Evolutionary conservation across 257 asterid species (phyloP), one percentile per base, ranked within the genome.

Genomic region (Penstemon eatonii): DNA sequence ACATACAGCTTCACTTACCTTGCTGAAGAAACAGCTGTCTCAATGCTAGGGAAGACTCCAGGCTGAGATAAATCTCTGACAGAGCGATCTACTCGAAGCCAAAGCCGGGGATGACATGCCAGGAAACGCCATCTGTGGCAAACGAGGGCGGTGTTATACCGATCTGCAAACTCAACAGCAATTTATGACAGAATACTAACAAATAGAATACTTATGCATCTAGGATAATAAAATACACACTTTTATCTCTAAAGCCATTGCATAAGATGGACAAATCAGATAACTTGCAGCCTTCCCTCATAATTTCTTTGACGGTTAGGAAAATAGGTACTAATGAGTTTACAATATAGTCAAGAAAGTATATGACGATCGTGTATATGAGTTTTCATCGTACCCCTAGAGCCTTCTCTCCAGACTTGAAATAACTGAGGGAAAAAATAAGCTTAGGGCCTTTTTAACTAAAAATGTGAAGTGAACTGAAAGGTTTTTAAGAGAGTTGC

Each of bases 121-220:
- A 93, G 83, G 87, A 93, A 90, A 59, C 74, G 85, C 99, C 99
- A 93, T 93, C 97, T 90, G 96, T 86, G 90, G 97, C 99, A 90
- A 87, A 93, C 96, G 90, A 90, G 96, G 87, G 99, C 99, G 75
- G 99, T 83, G 89, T 90, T 90, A 89, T 91, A 83, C 88, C 97
- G 89, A 91, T 93, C 99, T 93, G 99, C 97, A 87, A 85, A 80
- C 90, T 85, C 97, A 85, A 78, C 76, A 83, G 58, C 83, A 85
- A 59, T 62, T 75, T 65, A 73, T 89, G 84, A 84, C 81, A 77
- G 82, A 62, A 81, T 25, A 77, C 74, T 66, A 56, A 37, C 57
- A 56, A 63, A 42, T 8, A 36, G 70, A 56, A 56, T 51, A 66
- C 38, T 49, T 74, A 60, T 47, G 65, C 67, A 74, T 53, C 60